Conservation (phyloP, 1,284 basidiomycete species). For the Cutaneotrichosporon daszewskae region DNA sequence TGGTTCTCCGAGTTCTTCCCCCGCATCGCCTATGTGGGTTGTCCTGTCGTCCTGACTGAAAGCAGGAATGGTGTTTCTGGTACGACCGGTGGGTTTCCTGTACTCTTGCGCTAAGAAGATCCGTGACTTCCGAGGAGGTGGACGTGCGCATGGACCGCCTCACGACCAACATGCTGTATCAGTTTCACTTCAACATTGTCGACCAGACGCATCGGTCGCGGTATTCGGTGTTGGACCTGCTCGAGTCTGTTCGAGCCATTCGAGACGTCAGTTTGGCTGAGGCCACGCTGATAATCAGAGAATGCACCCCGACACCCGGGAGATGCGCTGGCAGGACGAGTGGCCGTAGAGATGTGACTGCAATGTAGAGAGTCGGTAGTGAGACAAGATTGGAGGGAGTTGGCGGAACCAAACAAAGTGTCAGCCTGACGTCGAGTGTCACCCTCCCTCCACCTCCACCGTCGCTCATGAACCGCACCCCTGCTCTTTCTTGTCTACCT, state of each 20-base stretch:
- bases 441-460: conserved; percentile 1
- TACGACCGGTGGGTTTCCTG: conserved; percentile 14
- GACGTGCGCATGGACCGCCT: conserved; percentile 10
- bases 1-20: conserved; percentile 17
- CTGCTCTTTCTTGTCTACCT: neutral
- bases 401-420: conserved; percentile 7
- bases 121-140: conserved; percentile 12
- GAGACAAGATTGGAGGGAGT: neutral
- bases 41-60: neutral
- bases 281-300: conserved; percentile 4
- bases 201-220: conserved; percentile 4
- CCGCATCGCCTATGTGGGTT: conserved; percentile 10
- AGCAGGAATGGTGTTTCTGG: conserved; percentile 22
- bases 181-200: conserved; percentile 10
- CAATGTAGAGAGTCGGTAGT: neutral
- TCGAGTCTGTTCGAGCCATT: conserved; percentile 14
- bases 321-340: conserved; percentile 14
- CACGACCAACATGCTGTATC: conserved; percentile 11
- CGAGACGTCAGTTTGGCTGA: conserved; percentile 9
- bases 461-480: no score
- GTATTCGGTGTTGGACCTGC: conserved; percentile 8
- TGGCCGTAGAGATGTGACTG: conserved; percentile 5
- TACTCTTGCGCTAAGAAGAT: conserved; percentile 1
- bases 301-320: conserved; percentile 7
- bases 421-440: neutral